phyloP scores from a whole-genome alignment of 805 yeast genomes.

The Candida verbasci region DNA sequence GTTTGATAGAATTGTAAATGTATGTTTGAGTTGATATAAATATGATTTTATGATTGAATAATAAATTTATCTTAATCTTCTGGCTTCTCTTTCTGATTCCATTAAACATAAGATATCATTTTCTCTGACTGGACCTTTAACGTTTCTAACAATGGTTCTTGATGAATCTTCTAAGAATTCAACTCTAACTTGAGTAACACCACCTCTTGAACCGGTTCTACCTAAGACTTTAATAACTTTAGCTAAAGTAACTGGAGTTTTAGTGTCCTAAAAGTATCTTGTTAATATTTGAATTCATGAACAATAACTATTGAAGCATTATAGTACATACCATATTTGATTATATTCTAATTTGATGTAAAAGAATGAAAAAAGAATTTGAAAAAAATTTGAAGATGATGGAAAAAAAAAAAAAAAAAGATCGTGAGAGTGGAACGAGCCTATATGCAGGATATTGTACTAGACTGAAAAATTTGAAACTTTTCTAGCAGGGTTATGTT shows the following conservation, averaged over 20 bases:
- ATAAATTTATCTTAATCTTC: constrained; percentile 11
- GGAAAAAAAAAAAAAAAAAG: constrained; percentile 3
- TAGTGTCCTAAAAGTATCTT: constrained; percentile 15
- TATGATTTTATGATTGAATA: not conserved
- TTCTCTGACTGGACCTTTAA: constrained; percentile 49
- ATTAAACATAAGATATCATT: constrained; percentile 96
- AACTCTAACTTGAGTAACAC: constrained; percentile 54
- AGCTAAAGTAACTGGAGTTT: constrained; percentile 97
- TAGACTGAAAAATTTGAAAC: too few relatives aligned
- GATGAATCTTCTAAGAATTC: constrained; percentile 45
- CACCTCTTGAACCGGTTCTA: constrained; percentile 99
- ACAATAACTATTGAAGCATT: not conserved
- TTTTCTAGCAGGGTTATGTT: too few relatives aligned
- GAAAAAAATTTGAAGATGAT: constrained; percentile 1
- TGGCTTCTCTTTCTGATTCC: constrained; percentile 97
- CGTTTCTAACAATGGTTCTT: constrained; percentile 48
- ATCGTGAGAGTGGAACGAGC: constrained; percentile 1
- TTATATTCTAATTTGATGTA: constrained; percentile 2
- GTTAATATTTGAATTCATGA: constrained; percentile 2
- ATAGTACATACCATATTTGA: constrained; percentile 7
- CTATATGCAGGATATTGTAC: constrained; percentile 3
- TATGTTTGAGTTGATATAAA: not conserved
- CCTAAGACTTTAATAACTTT: constrained; percentile 99
- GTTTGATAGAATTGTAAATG: not conserved
- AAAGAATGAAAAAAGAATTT: constrained; percentile 6